Evolutionary conservation across 2,329 filamentous ascomycete species (phyloP).

Genomic region (Penicillium paneum): DNA sequence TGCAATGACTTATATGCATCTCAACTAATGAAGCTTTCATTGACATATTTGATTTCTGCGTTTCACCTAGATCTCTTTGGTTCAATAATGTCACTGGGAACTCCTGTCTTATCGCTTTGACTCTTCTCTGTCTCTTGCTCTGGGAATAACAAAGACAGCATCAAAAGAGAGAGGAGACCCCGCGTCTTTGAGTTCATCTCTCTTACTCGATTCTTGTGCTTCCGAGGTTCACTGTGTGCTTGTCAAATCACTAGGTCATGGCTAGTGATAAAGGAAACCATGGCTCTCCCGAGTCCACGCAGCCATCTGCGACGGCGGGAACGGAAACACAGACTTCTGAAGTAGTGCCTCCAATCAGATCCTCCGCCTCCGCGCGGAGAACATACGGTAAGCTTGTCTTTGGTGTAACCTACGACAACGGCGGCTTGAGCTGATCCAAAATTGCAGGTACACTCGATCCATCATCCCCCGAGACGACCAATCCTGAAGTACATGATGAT

Average conservation of each 20-base stretch:
- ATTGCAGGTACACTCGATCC: conserved; percentile 33
- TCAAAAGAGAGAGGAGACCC: background rate
- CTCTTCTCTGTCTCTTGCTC: conserved; percentile 2
- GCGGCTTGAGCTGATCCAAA: conserved; percentile 1
- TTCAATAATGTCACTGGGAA: conserved; percentile 14
- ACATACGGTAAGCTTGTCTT: conserved; percentile 29
- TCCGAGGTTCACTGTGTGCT: background rate
- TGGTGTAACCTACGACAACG: conserved; percentile 17
- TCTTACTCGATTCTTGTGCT: background rate
- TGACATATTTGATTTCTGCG: background rate
- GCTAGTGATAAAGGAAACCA: conserved; percentile 16
- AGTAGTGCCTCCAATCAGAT: conserved; percentile 9
- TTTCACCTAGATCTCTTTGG: conserved; percentile 6
- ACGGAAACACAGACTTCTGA: conserved; percentile 1
- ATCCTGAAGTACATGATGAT: conserved; percentile 29
- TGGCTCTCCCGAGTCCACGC: conserved; percentile 12
- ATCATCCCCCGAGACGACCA: conserved; percentile 17
- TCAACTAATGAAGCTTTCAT: conserved; percentile 18
- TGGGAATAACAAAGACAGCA: conserved; percentile 1
- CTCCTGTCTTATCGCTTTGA: conserved; percentile 1
- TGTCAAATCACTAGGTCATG: conserved; percentile 10
- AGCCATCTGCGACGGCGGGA: conserved; percentile 1
- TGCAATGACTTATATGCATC: conserved; percentile 11
- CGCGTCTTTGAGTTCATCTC: background rate
- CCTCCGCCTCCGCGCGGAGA: conserved; percentile 21